Evolutionary conservation across 2,329 filamentous ascomycete genomes (phyloP), one percentile per base, ranked within the genome.

Genomic region (Alternaria postmessia): DNA sequence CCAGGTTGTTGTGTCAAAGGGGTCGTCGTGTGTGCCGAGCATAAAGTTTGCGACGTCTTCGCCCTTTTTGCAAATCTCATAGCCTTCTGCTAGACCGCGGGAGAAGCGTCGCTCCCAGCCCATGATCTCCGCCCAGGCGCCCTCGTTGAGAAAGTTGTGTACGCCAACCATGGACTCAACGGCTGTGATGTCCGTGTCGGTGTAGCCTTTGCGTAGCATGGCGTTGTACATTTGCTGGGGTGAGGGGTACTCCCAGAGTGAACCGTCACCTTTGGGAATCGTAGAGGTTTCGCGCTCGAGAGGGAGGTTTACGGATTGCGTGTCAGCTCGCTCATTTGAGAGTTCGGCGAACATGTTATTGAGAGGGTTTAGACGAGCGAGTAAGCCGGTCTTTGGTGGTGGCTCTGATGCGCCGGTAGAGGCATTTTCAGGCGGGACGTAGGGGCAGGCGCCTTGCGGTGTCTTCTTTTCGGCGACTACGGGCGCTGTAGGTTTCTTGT

Each of bases 191-290:
- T 96, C 94, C 0, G 95, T 98, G 77, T 98, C 94, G 0, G 91
- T 93, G 80, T 97, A 95, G 59, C 95, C 95, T 81, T 99, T 99
- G 65, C 95, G 90, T 63, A 98, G 83, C 81, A 99, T 90, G 7
- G 95, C 95, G 75, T 99, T 98, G 85, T 98, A 99, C 95, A 99
- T 99, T 80, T 99, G 95, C 82, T 99, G 95, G 0, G 95, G 94
- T 0, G 93, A 97, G 0, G 95, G 95, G 76, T 99, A 99, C 80
- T 98, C 95, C 95, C 95, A 99, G 73, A 92, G 96, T 48, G 88
- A 86, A 61, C 80, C 81, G 70, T 91, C 88, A 72, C 91, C 92
- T 69, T 91, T 91, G n/a, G 95, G 95, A 69, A 99, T 99, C 1
- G 94, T 93, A 1, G 92, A 96, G 30, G 86, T 82, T 79, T 97